A percentile compares a stretch with the other conserved stretches of the same genome.
Conservation (phyloP, 2,329 filamentous ascomycete species). For the Teratosphaeria zuluensis region DNA sequence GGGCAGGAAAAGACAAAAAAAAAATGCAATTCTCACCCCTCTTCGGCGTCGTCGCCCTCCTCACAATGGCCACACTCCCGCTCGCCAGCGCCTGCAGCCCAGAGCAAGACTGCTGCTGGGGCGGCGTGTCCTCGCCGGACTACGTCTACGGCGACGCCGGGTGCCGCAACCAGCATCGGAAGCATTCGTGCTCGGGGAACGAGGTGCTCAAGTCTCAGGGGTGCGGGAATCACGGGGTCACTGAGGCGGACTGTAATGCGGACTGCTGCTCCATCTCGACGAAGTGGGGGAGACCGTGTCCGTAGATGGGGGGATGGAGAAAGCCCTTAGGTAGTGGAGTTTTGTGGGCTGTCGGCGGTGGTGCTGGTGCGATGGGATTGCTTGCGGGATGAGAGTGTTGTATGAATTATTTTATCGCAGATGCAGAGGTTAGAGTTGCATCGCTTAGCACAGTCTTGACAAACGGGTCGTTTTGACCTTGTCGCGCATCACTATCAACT, state of each 20-base stretch:
- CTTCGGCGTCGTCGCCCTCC: not conserved
- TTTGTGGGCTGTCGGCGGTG: too few species aligned
- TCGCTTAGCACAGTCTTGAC: too few species aligned
- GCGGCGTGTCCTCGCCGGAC: not conserved
- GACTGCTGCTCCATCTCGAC: not conserved
- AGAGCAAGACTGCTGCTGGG: not conserved
- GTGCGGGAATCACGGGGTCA: not conserved
- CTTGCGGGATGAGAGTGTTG: too few species aligned
- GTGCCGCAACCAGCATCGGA: not conserved
- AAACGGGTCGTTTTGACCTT: too few species aligned
- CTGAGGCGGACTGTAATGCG: not conserved
- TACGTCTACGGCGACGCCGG: not conserved
- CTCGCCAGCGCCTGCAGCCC: not conserved
- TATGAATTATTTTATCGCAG: too few species aligned
- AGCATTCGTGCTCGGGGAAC: not conserved
- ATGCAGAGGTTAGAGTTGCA: too few species aligned
- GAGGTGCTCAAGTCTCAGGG: not conserved
- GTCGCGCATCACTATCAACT: too few species aligned
- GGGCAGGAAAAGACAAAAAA: not conserved
- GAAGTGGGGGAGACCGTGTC: not conserved
- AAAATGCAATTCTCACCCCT: not conserved
- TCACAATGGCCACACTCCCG: not conserved
- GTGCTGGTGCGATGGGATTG: too few species aligned
- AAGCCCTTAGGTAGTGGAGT: not conserved
- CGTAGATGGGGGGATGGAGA: not conserved